Evolutionary conservation across 768 basidiomycete species (phyloP), one percentile per base, ranked within the genome.

Genomic region (Suillus plorans): DNA sequence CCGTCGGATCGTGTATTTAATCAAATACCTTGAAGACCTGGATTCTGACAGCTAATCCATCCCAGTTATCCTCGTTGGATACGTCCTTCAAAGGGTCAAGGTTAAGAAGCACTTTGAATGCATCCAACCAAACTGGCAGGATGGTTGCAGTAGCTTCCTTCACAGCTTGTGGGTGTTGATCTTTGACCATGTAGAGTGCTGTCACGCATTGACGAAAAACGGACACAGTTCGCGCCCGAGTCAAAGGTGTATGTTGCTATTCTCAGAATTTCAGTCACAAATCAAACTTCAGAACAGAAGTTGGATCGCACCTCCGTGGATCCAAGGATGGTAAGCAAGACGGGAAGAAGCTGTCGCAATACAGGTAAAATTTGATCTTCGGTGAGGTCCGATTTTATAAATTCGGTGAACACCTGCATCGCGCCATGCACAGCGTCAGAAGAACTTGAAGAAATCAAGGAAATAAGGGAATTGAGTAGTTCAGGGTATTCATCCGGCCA

Each of bases 401-500:
- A 96, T 71, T 99, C 97, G 10, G 90, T 89, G 71, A 99, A 87
- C 25, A 99, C 92, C 74, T 95, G 89, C 92, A 99, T 95, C 28
- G 96, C 91, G 28, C 97, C 97, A 76, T 99, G 95, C 7, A 97
- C 92, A 6, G 92, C 84, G 64, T 87, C 84, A 0, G 91, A 78
- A 3, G 88, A 87, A 52, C 80, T 82, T 3, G 92, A 90, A 3
- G 90, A 89, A 31, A 99, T 83, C 12, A 97, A 85, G 41, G 78
- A 77, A 66, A 99, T 87, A 22, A 99, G 84, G 53, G 84, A 81
- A 52, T 81, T 81, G 42, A 98, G 82, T n/a, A 98, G 85, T 56
- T 91, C 88, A 0, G 96, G 94, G 74, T 94, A 99, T 82, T 96
- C 94, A 77, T 97, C 95, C 10, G 96, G 97, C 94, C 95, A 98